Conservation (phyloP, 768 basidiomycete genomes). For the Amanita rubescens region DNA sequence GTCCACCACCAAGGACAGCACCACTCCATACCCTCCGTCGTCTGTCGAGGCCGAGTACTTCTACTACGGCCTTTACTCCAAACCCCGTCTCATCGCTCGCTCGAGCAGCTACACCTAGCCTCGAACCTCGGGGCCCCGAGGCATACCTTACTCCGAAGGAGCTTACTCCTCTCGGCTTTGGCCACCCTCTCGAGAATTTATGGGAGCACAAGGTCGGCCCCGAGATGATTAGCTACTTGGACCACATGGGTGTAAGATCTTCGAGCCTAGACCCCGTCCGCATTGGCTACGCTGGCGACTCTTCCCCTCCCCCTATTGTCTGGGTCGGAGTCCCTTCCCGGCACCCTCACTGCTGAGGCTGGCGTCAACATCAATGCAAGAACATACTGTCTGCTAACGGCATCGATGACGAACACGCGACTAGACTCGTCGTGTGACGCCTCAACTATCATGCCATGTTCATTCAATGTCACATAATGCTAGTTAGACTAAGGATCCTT, state of each 20-base stretch:
- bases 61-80: constrained; percentile 23
- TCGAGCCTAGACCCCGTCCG: constrained; percentile 22
- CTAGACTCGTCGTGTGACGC: no score
- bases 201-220: constrained; percentile 16
- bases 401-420: constrained; percentile 24
- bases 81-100: constrained; percentile 21
- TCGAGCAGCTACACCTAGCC: constrained; percentile 16
- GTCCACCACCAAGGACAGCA: not conserved
- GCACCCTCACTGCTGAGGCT: constrained; percentile 19
- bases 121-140: constrained; percentile 16
- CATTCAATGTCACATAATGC: not conserved
- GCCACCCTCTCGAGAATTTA: constrained; percentile 14
- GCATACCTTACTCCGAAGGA: constrained; percentile 19
- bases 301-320: constrained; percentile 17
- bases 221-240: constrained; percentile 5
- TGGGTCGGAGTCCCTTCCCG: constrained; percentile 27
- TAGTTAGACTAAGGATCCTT: not conserved
- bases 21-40: constrained; percentile 4
- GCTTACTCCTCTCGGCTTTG: constrained; percentile 13
- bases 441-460: not conserved
- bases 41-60: constrained; percentile 15
- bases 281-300: constrained; percentile 16
- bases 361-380: constrained; percentile 19
- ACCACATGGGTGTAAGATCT: constrained; percentile 16
- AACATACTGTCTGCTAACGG: constrained; percentile 16